Evolutionary conservation across 2,329 filamentous ascomycete genomes (phyloP).

Genomic region (Alternaria burnsii): DNA sequence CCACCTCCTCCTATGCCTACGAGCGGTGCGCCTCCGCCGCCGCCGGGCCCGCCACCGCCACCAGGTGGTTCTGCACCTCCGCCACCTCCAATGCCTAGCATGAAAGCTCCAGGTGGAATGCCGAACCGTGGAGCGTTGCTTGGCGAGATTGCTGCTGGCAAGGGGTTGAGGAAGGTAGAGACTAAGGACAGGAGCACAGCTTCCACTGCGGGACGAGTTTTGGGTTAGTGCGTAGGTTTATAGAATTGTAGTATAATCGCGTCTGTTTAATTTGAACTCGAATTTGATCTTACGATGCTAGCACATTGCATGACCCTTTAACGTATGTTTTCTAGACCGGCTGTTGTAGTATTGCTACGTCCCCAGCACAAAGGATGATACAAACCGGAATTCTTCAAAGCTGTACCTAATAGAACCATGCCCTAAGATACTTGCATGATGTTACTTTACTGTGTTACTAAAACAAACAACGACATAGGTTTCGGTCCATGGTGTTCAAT

Average conservation of each 20-base stretch:
- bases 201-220: slow-evolving; percentile 77
- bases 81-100: slow-evolving; percentile 56
- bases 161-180: slow-evolving; percentile 80
- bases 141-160: slow-evolving; percentile 84
- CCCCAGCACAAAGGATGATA: too few species aligned
- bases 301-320: background rate
- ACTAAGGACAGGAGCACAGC: slow-evolving; percentile 86
- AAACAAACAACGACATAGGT: too few species aligned
- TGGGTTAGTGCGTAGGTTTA: slow-evolving; percentile 18
- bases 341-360: too few species aligned
- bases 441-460: too few species aligned
- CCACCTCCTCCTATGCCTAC: slow-evolving; percentile 63
- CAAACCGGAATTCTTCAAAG: too few species aligned
- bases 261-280: background rate
- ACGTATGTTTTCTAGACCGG: background rate
- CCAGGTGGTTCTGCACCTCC: slow-evolving; percentile 46
- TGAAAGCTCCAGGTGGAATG: slow-evolving; percentile 39
- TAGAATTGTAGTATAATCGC: slow-evolving; percentile 8
- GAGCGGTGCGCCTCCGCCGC: slow-evolving; percentile 54
- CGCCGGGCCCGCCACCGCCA: slow-evolving; percentile 60
- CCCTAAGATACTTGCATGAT: too few species aligned
- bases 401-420: too few species aligned
- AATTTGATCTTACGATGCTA: background rate
- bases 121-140: slow-evolving; percentile 69
- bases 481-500: too few species aligned